Base-by-base conservation (phyloP, 2,329 filamentous ascomycete genomes). In the Mycocentrospora acerina region DNA sequence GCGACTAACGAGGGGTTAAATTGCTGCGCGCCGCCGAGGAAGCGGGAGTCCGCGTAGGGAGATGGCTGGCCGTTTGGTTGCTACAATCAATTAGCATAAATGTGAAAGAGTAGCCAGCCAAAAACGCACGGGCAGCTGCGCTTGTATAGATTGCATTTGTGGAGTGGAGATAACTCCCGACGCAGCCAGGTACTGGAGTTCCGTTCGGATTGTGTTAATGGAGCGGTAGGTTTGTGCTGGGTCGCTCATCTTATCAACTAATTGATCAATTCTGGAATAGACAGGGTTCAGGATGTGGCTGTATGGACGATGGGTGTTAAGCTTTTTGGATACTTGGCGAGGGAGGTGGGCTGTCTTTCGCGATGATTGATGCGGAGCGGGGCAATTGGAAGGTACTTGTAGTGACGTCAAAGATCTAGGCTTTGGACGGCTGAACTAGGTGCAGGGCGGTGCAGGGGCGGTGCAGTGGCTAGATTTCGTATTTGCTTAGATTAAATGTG, bases 1-100 rank as follows among this genome's bases (percentile, higher is more conserved):
- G 52, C 49, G 5, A 53, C 46, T 11, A 51, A 17, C 4, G 44
- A 41, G 3, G 49, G 52, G 14, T 55, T 55, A 18, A 55, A 53
- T 9, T 46, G 44, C 26, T 53, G 44, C 0, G 35, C 41, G 4
- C 44, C 49, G 11, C 28, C 29, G 3, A 49, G 49, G 8, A 48
- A 53, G 14, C 39, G 39, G 1, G 49, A 41, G 15, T 55, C 49
- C 3, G 48, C 42, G 28, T 53, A 55, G 16, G 35, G 47, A 0
- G 49, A 48, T 2, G 44, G 49, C 10, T 53, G 52, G 26, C 52
- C 49, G 4, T 53, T 43, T 4, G 41, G 37, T 38, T 48, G 47
- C 41, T 47, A 4, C 2, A 12, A 30, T 11, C 7, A 10, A 13
- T 30, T 6, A 30, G n/a, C 13, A 29, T 16, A 9, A 16, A 19